These are phyloP conservation scores for Acmispon strigosus DNA, from an alignment of 306 rosid genomes.

Conservation along the genomic window DNA sequence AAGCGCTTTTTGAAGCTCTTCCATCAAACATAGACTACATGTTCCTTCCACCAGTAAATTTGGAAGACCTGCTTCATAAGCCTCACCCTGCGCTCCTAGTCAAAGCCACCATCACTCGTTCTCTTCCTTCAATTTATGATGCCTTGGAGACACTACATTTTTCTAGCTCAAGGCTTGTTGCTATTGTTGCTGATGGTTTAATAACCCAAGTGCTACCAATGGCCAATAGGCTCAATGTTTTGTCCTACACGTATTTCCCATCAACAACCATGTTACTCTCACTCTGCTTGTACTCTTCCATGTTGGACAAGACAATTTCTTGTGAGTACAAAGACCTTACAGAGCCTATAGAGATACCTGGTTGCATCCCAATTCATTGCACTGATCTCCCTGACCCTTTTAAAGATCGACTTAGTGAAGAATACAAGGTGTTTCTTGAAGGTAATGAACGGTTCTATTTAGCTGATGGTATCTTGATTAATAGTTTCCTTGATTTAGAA, in stretches of 20 bases:
- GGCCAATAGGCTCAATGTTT: constrained; percentile 7
- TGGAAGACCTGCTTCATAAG: not conserved
- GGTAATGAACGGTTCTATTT: constrained; percentile 8
- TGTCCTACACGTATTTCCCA: constrained; percentile 29
- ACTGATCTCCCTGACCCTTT: constrained; percentile 23
- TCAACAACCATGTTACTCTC: constrained; percentile 33
- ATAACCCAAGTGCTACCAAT: constrained; percentile 11
- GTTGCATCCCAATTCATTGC: constrained; percentile 26
- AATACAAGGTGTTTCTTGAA: constrained; percentile 16
- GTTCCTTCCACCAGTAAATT: constrained; percentile 18
- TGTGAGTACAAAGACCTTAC: constrained; percentile 21
- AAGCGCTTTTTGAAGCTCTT: constrained; percentile 21
- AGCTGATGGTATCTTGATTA: constrained; percentile 26
- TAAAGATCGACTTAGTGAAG: constrained; percentile 10
- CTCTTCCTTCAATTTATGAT: constrained; percentile 9
- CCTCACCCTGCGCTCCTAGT: constrained; percentile 7
- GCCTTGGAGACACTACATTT: not conserved
- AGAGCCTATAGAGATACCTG: constrained; percentile 25
- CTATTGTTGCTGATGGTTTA: constrained; percentile 26
- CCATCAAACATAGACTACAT: constrained; percentile 18
- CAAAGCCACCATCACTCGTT: not conserved
- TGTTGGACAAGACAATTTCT: constrained; percentile 22
- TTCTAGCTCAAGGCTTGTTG: not conserved
- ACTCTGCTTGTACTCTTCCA: constrained; percentile 22
- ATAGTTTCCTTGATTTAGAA: constrained; percentile 30